These are phyloP conservation scores for Parasitella parasitica DNA, from an alignment of 371 early-diverging fungal species.

Conservation along the genomic window DNA sequence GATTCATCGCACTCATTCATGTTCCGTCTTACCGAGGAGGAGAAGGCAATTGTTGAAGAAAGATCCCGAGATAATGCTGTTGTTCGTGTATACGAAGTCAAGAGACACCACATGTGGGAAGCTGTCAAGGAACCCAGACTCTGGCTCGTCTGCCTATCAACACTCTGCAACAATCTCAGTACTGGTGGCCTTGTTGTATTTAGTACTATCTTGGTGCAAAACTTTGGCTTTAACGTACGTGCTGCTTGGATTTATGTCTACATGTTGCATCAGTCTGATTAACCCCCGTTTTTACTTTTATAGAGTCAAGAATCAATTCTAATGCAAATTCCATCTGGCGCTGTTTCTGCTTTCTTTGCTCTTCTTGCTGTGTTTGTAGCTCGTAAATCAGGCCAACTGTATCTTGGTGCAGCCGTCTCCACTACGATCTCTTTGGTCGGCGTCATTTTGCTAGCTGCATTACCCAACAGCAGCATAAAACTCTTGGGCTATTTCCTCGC, in stretches of 20 bases:
- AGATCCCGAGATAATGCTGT: constrained; percentile 25
- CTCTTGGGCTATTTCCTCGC: constrained; percentile 32
- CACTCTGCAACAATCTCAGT: constrained; percentile 24
- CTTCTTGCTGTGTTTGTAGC: constrained; percentile 14
- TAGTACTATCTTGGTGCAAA: constrained; percentile 27
- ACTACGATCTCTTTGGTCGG: constrained; percentile 24
- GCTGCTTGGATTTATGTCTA: too few relatives aligned
- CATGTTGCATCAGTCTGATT: background rate
- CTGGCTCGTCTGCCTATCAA: constrained; percentile 19
- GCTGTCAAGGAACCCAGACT: constrained; percentile 24
- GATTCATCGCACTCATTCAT: constrained; percentile 19
- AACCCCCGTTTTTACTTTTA: background rate
- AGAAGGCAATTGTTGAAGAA: constrained; percentile 23
- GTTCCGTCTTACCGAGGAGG: constrained; percentile 24
- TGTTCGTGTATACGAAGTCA: constrained; percentile 20
- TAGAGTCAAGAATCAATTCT: constrained; percentile 30
- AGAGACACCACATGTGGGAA: constrained; percentile 24
- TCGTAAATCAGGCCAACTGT: constrained; percentile 19
- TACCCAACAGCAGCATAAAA: constrained; percentile 26
- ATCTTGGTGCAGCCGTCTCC: constrained; percentile 16
- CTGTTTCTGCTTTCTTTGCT: constrained; percentile 12
- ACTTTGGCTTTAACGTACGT: constrained; percentile 37
- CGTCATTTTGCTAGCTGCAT: constrained; percentile 23
- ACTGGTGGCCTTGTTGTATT: constrained; percentile 38
- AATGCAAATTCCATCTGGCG: constrained; percentile 32